These are phyloP conservation scores for Marchantia paleacea DNA, from an alignment of 225 moss, liverwort and hornwort genomes.

Conservation along the genomic window DNA sequence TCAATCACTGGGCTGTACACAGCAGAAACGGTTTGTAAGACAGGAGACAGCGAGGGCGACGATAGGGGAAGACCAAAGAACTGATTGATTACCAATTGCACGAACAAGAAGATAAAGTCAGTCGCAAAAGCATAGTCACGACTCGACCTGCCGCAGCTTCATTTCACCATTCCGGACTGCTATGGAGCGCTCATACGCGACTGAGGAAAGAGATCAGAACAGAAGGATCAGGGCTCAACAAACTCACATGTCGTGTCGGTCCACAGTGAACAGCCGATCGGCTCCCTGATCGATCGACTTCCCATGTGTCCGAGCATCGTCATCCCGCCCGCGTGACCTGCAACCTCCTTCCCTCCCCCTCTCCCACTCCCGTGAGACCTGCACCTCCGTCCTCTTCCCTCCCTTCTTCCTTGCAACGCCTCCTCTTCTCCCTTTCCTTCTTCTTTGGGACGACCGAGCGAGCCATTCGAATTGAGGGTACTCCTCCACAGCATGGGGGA, in stretches of 20 bases:
- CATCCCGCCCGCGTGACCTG: background rate
- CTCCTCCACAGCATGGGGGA: background rate
- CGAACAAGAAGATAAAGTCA: background rate
- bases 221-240: background rate
- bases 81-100: background rate
- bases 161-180: background rate
- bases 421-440: too few species aligned
- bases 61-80: background rate
- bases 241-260: background rate
- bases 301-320: background rate
- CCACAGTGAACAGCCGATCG: background rate
- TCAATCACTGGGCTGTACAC: background rate
- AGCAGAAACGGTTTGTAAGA: background rate
- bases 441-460: background rate
- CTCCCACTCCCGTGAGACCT: background rate
- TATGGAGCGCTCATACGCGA: background rate
- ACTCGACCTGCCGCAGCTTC: background rate
- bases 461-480: background rate
- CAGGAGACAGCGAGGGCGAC: background rate
- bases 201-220: background rate
- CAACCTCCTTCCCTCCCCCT: background rate
- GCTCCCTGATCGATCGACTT: slow-evolving; percentile 1
- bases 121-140: background rate
- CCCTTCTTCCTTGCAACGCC: background rate
- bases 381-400: background rate